Conservation (phyloP, 1,139 yeast species). For the Geotrichum australiense region DNA sequence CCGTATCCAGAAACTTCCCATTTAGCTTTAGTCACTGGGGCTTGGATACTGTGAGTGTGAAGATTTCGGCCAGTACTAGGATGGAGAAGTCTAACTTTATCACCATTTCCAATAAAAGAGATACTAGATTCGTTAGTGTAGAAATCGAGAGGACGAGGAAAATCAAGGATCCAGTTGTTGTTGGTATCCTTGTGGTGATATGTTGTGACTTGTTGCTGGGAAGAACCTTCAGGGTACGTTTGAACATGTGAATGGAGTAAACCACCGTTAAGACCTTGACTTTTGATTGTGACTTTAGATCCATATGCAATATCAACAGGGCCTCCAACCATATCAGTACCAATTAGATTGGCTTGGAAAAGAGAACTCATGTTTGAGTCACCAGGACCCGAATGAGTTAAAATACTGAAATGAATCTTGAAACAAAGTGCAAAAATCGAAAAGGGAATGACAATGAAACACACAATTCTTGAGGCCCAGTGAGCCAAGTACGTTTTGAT, state of each 20-base stretch:
- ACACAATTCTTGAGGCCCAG: conserved; percentile 64
- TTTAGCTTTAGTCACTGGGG: conserved; percentile 65
- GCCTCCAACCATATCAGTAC: conserved; percentile 75
- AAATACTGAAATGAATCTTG: conserved; percentile 68
- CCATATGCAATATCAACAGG: conserved; percentile 84
- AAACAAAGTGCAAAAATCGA: conserved; percentile 62
- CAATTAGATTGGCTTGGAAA: conserved; percentile 87
- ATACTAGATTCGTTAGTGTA: conserved; percentile 46
- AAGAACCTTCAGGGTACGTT: conserved; percentile 89
- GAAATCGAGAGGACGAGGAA: conserved; percentile 57
- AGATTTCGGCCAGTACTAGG: conserved; percentile 78
- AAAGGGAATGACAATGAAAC: conserved; percentile 69
- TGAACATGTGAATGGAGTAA: conserved; percentile 92
- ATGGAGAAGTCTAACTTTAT: conserved; percentile 71
- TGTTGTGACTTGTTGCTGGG: conserved; percentile 93
- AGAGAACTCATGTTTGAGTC: conserved; percentile 96
- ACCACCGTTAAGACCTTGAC: conserved; percentile 89
- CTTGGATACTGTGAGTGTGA: conserved; percentile 78
- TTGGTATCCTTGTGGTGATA: conserved; percentile 88
- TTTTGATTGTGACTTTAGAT: conserved; percentile 73
- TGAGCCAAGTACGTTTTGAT: conserved; percentile 46
- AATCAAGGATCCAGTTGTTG: conserved; percentile 84
- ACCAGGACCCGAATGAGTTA: conserved; percentile 85
- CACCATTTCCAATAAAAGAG: conserved; percentile 63
- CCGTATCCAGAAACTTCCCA: conserved; percentile 95